Base-by-base conservation (phyloP, 108 stramenopile species). In the Craspedostauros australis region DNA sequence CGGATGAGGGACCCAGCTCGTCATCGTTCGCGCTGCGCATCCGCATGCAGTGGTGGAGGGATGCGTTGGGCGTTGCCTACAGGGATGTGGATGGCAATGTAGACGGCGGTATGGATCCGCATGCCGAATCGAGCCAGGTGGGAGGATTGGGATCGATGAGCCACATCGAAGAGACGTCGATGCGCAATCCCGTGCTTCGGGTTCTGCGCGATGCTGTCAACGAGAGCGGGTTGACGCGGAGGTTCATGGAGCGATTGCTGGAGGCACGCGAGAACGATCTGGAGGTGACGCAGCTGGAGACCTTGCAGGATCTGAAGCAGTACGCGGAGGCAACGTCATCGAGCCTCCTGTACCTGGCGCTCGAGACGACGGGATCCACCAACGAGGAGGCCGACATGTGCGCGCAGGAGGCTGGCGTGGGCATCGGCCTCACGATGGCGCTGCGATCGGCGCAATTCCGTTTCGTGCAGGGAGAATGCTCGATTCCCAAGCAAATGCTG, bases 31-130 rank as follows among this genome's bases (percentile, higher is more conserved):
- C 76, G 4, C 45, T 78, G 46, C 54, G 76, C 57, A 68, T 89
- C 37, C 64, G 84, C 32, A 68, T 85, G 39, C 83, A 83, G 37
- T 85, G 88, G 84, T 89, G 88, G 88, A 46, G 55, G 44, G 84
- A 89, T 53, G 84, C 79, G 38, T 46, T 89, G 20, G 45, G 48
- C 18, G 62, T 71, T 50, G 55, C 85, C 20, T 89, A 80, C 29
- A 64, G 61, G 16, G 44, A 45, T 40, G 21, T 11, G 16, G 25
- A 22, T 15, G 54, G 60, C 27, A 5, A 53, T n/a, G n/a, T n/a
- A n/a, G n/a, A n/a, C n/a, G n/a, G n/a, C n/a, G n/a, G n/a, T n/a
- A n/a, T n/a, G n/a, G n/a, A n/a, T n/a, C n/a, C n/a, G n/a, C n/a
- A n/a, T n/a, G n/a, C n/a, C n/a, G n/a, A n/a, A n/a, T n/a, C n/a